These are phyloP conservation scores for Mallotus repandus DNA, from an alignment of 441 rosid species.

Conservation along the genomic window DNA sequence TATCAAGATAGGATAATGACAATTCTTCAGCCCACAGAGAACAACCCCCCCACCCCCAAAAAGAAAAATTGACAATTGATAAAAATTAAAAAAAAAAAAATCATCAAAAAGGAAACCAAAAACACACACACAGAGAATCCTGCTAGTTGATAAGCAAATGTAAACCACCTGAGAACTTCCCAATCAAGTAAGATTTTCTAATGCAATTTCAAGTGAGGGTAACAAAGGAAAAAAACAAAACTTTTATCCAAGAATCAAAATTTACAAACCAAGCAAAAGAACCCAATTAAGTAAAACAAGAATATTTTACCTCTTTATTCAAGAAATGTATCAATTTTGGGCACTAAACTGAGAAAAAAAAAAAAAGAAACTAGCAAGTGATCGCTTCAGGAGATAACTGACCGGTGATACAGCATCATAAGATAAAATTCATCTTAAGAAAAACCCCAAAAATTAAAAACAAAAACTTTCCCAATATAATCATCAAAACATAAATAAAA, in stretches of 20 bases:
- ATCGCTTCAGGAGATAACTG: too few relatives aligned
- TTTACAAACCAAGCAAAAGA: neutral
- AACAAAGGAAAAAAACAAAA: neutral
- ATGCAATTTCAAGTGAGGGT: neutral
- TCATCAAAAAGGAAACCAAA: neutral
- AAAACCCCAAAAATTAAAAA: neutral
- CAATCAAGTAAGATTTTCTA: neutral
- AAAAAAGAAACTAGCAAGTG: neutral
- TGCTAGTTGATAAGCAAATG: neutral
- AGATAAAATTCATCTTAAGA: neutral
- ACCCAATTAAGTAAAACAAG: neutral
- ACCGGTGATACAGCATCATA: too few relatives aligned
- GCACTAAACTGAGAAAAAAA: neutral
- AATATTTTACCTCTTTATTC: neutral
- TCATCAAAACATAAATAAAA: neutral
- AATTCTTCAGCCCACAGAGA: neutral
- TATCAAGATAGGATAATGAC: slow-evolving; percentile 13
- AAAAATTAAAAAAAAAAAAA: neutral
- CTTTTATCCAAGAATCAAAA: neutral
- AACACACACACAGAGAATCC: neutral
- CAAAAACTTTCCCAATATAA: neutral
- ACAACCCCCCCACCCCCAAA: neutral
- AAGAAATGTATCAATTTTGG: slow-evolving; percentile 5
- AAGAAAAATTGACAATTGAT: neutral
- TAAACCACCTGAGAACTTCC: neutral